These are phyloP conservation scores for Melaleuca quinquenervia DNA, from an alignment of 345 rosid genomes.

Conservation along the genomic window DNA sequence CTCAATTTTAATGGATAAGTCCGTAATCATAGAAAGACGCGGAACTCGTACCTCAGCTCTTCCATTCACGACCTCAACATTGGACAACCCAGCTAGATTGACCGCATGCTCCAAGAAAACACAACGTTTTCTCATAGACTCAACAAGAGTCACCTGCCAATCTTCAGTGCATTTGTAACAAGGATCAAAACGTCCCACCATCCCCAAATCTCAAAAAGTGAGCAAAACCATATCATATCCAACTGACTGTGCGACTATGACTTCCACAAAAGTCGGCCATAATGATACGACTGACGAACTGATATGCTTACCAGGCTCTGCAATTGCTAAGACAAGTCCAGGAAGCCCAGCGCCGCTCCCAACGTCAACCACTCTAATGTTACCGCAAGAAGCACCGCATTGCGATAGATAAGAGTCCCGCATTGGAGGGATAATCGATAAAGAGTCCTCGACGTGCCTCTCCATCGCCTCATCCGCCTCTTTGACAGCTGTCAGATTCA, in stretches of 20 bases:
- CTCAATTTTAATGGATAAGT: background rate
- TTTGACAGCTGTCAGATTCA: constrained; percentile 80
- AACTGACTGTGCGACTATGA: accelerated
- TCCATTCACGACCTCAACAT: constrained; percentile 62
- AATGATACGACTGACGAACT: background rate
- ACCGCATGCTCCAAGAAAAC: constrained; percentile 78
- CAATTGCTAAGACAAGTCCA: constrained; percentile 78
- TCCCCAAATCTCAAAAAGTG: background rate
- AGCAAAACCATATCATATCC: background rate
- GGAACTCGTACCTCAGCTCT: constrained; percentile 73
- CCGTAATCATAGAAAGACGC: background rate
- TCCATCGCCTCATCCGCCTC: constrained; percentile 62
- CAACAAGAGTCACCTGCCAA: constrained; percentile 85
- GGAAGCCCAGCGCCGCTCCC: constrained; percentile 94
- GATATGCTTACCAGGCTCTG: constrained; percentile 39
- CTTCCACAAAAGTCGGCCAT: background rate
- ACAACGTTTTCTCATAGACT: constrained; percentile 83
- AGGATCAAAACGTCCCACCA: background rate
- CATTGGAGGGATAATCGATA: constrained; percentile 62
- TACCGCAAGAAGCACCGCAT: constrained; percentile 20
- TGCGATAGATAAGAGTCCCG: constrained; percentile 21
- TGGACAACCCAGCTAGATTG: constrained; percentile 43
- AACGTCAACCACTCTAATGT: constrained; percentile 59
- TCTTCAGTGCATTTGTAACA: constrained; percentile 13
- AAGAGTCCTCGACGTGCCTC: constrained; percentile 84